Percentiles rank a stretch among this genome's conserved stretches.
Conservation (phyloP, 805 yeast genomes). For the Yarrowia bubula region DNA sequence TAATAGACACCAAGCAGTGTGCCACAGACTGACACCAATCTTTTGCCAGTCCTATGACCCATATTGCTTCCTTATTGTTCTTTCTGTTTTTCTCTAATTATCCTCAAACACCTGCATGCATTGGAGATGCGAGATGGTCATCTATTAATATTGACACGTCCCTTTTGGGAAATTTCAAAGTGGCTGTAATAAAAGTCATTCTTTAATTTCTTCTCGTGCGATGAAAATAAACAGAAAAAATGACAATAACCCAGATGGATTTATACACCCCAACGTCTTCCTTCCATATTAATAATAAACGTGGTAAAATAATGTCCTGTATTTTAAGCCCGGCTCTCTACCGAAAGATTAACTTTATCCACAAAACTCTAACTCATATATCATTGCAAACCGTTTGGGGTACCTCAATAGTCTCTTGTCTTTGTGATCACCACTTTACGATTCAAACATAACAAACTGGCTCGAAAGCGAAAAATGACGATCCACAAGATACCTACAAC, state of each 20-base stretch:
- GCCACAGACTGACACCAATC: no score
- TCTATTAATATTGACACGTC: constrained; percentile 1
- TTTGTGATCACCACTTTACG: neutral
- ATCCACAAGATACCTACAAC: neutral
- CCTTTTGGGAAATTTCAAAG: neutral
- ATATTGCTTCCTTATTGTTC: no score
- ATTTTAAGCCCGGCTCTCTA: no score
- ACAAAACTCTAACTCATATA: neutral
- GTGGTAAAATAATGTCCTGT: no score
- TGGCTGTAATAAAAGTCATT: no score
- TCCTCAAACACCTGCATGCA: neutral
- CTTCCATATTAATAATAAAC: no score
- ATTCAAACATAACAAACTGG: neutral
- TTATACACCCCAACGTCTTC: no score
- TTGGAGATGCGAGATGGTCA: neutral
- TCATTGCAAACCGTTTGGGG: neutral
- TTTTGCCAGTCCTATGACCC: no score
- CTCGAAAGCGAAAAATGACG: neutral
- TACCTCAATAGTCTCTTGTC: neutral
- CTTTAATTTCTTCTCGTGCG: no score
- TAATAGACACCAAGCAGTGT: no score
- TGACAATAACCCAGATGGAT: no score
- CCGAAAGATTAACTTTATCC: neutral
- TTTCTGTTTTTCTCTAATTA: neutral
- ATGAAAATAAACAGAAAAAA: no score